Evolutionary conservation across 2,329 filamentous ascomycete genomes (phyloP).

Genomic region (Epichloe uncinata): DNA sequence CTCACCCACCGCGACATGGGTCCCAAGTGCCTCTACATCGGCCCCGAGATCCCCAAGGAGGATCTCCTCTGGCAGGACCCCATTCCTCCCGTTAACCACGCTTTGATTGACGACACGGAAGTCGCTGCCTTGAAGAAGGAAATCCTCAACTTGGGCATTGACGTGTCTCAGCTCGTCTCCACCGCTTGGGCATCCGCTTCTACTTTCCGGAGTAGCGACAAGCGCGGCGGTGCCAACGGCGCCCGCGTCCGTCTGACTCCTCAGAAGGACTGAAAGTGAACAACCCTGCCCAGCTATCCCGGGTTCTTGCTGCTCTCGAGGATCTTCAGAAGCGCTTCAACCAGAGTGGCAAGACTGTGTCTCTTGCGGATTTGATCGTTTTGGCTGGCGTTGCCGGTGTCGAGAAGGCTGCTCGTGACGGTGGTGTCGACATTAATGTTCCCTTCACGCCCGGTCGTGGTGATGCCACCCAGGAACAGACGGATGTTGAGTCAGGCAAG

Average conservation of each 20-base stretch:
- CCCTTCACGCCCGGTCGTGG: constrained; percentile 62
- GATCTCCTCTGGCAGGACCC: constrained; percentile 64
- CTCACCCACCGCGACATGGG: constrained; percentile 70
- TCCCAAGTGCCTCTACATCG: constrained; percentile 55
- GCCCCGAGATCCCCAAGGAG: constrained; percentile 61
- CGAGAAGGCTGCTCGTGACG: constrained; percentile 51
- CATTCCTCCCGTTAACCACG: constrained; percentile 44
- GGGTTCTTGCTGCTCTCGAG: constrained; percentile 50
- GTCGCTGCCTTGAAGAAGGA: constrained; percentile 53
- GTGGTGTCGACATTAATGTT: constrained; percentile 38
- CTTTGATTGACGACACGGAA: constrained; percentile 48
- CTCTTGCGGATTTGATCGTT: constrained; percentile 67
- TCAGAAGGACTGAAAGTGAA: constrained; percentile 60
- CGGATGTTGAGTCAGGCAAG: constrained; percentile 49
- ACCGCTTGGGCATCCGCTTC: constrained; percentile 58
- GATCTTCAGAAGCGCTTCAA: constrained; percentile 55
- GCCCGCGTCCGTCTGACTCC: constrained; percentile 63
- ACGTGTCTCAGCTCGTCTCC: constrained; percentile 46
- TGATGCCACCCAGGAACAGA: constrained; percentile 60
- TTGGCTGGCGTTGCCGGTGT: constrained; percentile 57
- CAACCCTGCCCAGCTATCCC: constrained; percentile 52
- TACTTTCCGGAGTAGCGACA: constrained; percentile 62
- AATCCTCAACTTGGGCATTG: constrained; percentile 49
- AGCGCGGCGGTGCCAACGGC: constrained; percentile 72
- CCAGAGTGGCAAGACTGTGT: constrained; percentile 55